Evolutionary conservation across 2,329 filamentous ascomycete species (phyloP), one percentile per base, ranked within the genome.

Genomic region (Trichophyton schoenleinii): DNA sequence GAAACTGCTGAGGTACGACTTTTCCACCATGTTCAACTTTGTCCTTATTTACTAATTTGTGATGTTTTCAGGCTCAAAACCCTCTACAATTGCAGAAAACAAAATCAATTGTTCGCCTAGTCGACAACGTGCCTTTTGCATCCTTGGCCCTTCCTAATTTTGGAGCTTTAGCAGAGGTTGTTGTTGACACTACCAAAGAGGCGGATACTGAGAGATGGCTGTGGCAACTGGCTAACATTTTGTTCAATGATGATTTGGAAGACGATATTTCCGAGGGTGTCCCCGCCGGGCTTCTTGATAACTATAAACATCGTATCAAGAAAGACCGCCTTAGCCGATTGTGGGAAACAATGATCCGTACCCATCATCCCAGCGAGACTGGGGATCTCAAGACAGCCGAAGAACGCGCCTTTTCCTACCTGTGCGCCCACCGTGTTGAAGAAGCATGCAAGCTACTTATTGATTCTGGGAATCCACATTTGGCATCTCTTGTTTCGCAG

Each of bases 201-300:
- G 64, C 68, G 28, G 70, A 74, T 62, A 65, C 70, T 31, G 75
- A 78, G 65, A 68, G 69, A n/a, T 65, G 74, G 25, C 84, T 94
- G 0, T 99, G 95, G 94, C 83, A 89, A 63, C 79, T 99, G 41
- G 87, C 89, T 0, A 88, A 88, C 62, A 86, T 96, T 42, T 80
- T 99, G 2, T 99, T 96, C 69, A 91, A 96, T 66, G 79, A 85
- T n/a, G 72, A 77, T 8, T 74, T 78, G 20, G 72, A 78, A 38
- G 75, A 78, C 58, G 74, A 78, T 60, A 75, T 77, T 38, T 77
- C 74, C 9, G 70, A 69, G 2, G 72, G 72, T 41, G 71, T 79
- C 22, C 75, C 74, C 20, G 65, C 68, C 18, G 68, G 73, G 48
- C 66, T 78, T 58, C 71, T 72, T 44, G 61, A 70, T 1, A 71